Percentiles rank a stretch among this genome's conserved stretches.
Conservation (phyloP, 345 rosid species). For the Eucalyptus globulus region DNA sequence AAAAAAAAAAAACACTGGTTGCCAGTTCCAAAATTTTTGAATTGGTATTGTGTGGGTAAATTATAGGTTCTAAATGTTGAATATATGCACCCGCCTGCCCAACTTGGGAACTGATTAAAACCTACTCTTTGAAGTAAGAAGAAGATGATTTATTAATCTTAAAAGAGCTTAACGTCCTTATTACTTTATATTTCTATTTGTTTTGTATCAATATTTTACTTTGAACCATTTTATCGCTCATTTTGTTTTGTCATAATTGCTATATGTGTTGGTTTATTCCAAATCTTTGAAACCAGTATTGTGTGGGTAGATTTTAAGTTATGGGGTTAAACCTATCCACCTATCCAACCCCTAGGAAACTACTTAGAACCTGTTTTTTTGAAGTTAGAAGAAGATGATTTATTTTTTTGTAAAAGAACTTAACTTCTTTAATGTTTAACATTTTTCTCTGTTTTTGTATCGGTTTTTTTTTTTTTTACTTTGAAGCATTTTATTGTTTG, state of each 20-base stretch:
- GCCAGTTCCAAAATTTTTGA: background rate
- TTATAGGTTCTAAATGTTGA: background rate
- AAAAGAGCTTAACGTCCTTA: background rate
- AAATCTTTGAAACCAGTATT: no score
- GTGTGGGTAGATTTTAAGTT: background rate
- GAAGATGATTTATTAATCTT: background rate
- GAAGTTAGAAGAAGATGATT: background rate
- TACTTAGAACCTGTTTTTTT: background rate
- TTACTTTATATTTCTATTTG: background rate
- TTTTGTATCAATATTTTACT: no score
- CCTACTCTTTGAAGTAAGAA: background rate
- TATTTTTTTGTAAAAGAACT: no score
- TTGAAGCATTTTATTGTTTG: background rate
- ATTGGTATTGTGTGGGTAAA: background rate
- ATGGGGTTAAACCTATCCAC: no score
- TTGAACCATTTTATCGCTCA: background rate
- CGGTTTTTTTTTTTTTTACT: no score
- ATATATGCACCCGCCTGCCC: accelerated
- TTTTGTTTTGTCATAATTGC: background rate
- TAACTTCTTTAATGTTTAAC: background rate
- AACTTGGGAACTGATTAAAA: no score
- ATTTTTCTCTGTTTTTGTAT: no score
- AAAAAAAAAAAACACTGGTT: background rate
- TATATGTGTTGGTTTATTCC: background rate
- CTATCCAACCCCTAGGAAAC: background rate